Conservation (phyloP, 1,139 yeast species). For the Kodamaea sp. region DNA sequence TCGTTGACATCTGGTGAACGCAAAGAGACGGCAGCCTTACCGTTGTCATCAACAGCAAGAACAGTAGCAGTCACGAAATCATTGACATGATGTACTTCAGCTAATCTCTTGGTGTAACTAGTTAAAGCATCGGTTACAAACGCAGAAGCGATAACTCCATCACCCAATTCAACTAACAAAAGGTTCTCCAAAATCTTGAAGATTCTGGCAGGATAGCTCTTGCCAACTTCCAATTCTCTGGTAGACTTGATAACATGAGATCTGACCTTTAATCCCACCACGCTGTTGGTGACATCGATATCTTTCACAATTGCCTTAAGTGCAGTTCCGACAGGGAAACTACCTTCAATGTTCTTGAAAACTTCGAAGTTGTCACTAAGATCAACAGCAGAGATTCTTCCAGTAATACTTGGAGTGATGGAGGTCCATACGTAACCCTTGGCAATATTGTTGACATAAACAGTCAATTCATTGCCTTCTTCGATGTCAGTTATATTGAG, state of each 20-base stretch:
- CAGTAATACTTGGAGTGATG: conserved; percentile 67
- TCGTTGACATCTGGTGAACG: conserved; percentile 49
- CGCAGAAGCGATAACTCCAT: conserved; percentile 62
- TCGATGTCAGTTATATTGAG: conserved; percentile 40
- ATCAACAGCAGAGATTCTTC: conserved; percentile 68
- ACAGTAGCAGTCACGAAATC: conserved; percentile 66
- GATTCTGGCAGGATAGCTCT: conserved; percentile 64
- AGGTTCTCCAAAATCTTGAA: conserved; percentile 61
- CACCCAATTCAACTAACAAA: conserved; percentile 68
- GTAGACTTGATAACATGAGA: conserved; percentile 39
- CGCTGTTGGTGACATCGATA: conserved; percentile 54
- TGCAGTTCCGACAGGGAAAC: conserved; percentile 72
- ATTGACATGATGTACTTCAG: conserved; percentile 53
- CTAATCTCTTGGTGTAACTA: conserved; percentile 60
- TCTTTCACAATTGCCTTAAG: conserved; percentile 58
- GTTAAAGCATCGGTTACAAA: conserved; percentile 78
- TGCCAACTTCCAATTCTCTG: conserved; percentile 59
- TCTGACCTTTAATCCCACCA: conserved; percentile 55
- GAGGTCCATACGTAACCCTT: conserved; percentile 67
- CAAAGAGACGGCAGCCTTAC: conserved; percentile 65
- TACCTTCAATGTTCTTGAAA: conserved; percentile 52
- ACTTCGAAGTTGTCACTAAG: conserved; percentile 56
- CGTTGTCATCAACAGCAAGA: conserved; percentile 55
- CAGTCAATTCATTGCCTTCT: conserved; percentile 46
- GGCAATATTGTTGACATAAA: conserved; percentile 55